phyloP scores from a whole-genome alignment of 2,329 filamentous ascomycete species.

The Aspergillus novofumigatus region DNA sequence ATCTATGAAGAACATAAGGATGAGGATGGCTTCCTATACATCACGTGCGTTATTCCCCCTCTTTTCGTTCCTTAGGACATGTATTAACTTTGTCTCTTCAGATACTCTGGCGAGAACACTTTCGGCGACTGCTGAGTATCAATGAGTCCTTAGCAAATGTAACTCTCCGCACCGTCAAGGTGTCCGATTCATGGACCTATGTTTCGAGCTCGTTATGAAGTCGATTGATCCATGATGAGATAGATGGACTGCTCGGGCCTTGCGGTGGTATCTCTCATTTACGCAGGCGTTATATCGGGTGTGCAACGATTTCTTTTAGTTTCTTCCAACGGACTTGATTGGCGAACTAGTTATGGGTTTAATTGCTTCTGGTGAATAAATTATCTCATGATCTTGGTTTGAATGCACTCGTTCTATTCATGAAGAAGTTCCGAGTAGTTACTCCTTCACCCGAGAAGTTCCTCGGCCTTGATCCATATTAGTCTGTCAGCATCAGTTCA shows the following conservation, averaged over 20 bases:
- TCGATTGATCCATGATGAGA: slow-evolving; percentile 9
- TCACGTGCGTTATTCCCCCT: slow-evolving; percentile 62
- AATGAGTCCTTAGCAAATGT: slow-evolving; percentile 7
- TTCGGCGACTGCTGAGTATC: slow-evolving; percentile 58
- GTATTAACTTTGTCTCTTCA: slow-evolving; percentile 33
- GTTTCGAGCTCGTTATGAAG: slow-evolving; percentile 1
- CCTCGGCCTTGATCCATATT: not conserved
- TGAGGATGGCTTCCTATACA: slow-evolving; percentile 88
- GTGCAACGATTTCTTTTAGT: slow-evolving; percentile 8
- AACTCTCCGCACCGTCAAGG: slow-evolving; percentile 10
- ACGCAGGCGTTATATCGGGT: slow-evolving; percentile 22
- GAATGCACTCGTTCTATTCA: slow-evolving; percentile 1
- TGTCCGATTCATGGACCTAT: slow-evolving; percentile 6
- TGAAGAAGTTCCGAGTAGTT: not conserved
- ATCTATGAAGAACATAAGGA: slow-evolving; percentile 99
- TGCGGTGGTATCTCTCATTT: slow-evolving; percentile 14
- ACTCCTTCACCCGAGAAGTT: not conserved
- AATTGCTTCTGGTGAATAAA: slow-evolving; percentile 12
- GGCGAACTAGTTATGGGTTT: slow-evolving; percentile 13
- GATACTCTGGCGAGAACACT: slow-evolving; percentile 98
- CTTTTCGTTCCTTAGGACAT: not conserved
- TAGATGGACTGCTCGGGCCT: slow-evolving; percentile 10
- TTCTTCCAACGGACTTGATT: slow-evolving; percentile 6
- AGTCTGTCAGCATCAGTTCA: not conserved
- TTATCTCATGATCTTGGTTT: slow-evolving; percentile 6